These are phyloP conservation scores for Phylloporus scabripes DNA, from an alignment of 768 basidiomycete genomes.

Conservation along the genomic window DNA sequence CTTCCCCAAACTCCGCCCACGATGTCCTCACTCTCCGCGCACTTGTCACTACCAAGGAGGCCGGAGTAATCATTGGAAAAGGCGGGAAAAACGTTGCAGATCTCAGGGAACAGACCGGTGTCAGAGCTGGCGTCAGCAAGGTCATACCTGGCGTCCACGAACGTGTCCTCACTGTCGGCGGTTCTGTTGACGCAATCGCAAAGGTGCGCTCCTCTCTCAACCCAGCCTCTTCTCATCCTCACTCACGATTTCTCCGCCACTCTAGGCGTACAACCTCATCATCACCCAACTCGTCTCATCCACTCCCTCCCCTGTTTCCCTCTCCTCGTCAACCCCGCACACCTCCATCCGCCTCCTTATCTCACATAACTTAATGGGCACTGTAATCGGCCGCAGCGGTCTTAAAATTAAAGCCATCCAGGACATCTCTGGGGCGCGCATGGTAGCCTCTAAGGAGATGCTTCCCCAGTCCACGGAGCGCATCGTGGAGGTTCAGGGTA, in stretches of 20 bases:
- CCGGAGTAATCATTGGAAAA: constrained; percentile 95
- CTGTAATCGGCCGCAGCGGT: constrained; percentile 93
- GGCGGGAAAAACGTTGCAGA: constrained; percentile 97
- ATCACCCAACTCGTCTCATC: constrained; percentile 85
- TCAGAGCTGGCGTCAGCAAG: constrained; percentile 98
- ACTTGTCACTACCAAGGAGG: constrained; percentile 95
- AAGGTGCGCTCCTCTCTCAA: constrained; percentile 49
- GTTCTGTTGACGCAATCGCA: constrained; percentile 87
- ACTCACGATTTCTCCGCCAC: constrained; percentile 29
- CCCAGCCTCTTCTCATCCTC: neutral
- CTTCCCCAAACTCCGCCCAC: constrained; percentile 56
- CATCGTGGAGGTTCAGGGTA: constrained; percentile 95
- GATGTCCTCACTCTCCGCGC: constrained; percentile 88
- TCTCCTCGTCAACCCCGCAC: constrained; percentile 58
- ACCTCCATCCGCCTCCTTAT: constrained; percentile 96
- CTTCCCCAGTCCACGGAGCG: constrained; percentile 98
- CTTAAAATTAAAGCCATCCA: constrained; percentile 99
- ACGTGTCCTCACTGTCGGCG: constrained; percentile 91
- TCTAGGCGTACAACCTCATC: constrained; percentile 91
- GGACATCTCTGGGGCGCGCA: constrained; percentile 90
- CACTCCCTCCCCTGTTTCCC: constrained; percentile 63
- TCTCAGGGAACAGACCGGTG: constrained; percentile 89
- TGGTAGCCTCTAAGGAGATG: constrained; percentile 99
- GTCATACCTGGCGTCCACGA: constrained; percentile 98
- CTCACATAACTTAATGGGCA: constrained; percentile 99